phyloP scores from a whole-genome alignment of 75 land plant genomes.

The Azolla pinnata region DNA sequence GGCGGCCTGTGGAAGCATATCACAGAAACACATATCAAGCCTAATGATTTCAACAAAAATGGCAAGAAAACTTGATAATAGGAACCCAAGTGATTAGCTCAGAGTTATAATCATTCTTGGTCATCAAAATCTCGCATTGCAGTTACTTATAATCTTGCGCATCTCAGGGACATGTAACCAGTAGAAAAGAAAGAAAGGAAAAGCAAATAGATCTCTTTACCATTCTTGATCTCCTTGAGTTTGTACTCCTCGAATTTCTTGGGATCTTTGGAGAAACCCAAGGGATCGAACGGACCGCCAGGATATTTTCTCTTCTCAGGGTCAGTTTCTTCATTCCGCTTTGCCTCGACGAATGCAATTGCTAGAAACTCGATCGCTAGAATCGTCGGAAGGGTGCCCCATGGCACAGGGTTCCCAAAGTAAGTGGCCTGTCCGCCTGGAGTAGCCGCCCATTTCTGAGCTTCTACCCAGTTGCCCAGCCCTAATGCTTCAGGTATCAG shows the following conservation, averaged over 20 bases:
- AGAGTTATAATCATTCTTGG: too few species aligned
- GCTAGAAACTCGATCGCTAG: slow-evolving; percentile 76
- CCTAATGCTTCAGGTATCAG: slow-evolving; percentile 91
- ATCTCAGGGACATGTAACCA: background rate
- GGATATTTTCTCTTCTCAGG: slow-evolving; percentile 96
- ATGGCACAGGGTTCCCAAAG: slow-evolving; percentile 88
- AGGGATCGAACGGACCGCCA: slow-evolving; percentile 95
- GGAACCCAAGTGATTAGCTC: too few species aligned
- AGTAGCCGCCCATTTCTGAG: slow-evolving; percentile 93
- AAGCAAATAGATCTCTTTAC: slow-evolving; percentile 18
- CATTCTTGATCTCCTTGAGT: slow-evolving; percentile 89
- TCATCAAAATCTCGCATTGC: too few species aligned
- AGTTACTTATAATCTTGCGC: too few species aligned
- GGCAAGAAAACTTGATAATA: background rate
- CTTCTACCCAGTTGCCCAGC: slow-evolving; percentile 91
- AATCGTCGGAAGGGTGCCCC: slow-evolving; percentile 90
- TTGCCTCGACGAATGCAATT: slow-evolving; percentile 89
- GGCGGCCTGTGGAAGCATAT: slow-evolving; percentile 48
- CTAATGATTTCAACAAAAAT: background rate
- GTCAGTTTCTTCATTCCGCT: slow-evolving; percentile 79
- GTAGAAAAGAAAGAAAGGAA: background rate
- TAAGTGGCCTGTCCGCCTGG: slow-evolving; percentile 95
- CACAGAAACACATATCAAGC: background rate
- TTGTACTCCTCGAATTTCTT: slow-evolving; percentile 63
- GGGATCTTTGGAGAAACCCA: slow-evolving; percentile 93